phyloP scores from a whole-genome alignment of 1,284 basidiomycete species.

The Violaceomyces palustris region DNA sequence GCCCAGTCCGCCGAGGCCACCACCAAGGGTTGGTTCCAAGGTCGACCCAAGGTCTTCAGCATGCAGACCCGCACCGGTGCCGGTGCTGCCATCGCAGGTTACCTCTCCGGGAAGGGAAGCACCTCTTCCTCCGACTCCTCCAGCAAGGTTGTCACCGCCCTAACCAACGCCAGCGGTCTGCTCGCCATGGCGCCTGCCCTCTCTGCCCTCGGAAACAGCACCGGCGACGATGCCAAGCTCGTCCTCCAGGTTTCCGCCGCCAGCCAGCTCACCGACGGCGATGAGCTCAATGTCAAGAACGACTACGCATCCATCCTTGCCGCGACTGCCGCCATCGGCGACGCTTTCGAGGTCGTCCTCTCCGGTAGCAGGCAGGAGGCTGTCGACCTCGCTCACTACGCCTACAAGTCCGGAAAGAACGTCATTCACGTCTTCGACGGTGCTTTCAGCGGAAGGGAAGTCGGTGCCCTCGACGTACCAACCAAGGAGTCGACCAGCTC shows the following conservation, averaged over 20 bases:
- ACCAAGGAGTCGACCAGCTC: slow-evolving; percentile 56
- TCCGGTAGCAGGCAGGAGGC: slow-evolving; percentile 47
- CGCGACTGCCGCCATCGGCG: slow-evolving; percentile 39
- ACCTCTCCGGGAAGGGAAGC: slow-evolving; percentile 32
- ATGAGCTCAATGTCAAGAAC: slow-evolving; percentile 39
- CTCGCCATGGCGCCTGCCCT: slow-evolving; percentile 49
- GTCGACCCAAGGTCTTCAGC: slow-evolving; percentile 41
- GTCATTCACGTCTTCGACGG: slow-evolving; percentile 52
- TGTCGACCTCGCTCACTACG: slow-evolving; percentile 43
- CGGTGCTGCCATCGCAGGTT: slow-evolving; percentile 47
- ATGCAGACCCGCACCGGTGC: slow-evolving; percentile 63
- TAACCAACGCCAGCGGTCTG: slow-evolving; percentile 48
- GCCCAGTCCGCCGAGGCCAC: slow-evolving; percentile 25
- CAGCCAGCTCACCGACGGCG: slow-evolving; percentile 31
- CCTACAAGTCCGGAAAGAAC: slow-evolving; percentile 35
- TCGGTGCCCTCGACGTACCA: slow-evolving; percentile 37
- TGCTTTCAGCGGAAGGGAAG: slow-evolving; percentile 43
- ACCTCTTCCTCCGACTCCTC: slow-evolving; percentile 22
- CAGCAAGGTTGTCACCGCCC: slow-evolving; percentile 39
- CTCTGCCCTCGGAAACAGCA: slow-evolving; percentile 15
- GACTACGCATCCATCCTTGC: slow-evolving; percentile 49
- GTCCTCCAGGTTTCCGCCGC: slow-evolving; percentile 50
- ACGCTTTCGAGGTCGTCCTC: slow-evolving; percentile 44
- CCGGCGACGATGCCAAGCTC: slow-evolving; percentile 33
- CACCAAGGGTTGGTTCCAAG: slow-evolving; percentile 22